phyloP scores from a whole-genome alignment of 129 eudicot species.

The Flaveria sonorensis region DNA sequence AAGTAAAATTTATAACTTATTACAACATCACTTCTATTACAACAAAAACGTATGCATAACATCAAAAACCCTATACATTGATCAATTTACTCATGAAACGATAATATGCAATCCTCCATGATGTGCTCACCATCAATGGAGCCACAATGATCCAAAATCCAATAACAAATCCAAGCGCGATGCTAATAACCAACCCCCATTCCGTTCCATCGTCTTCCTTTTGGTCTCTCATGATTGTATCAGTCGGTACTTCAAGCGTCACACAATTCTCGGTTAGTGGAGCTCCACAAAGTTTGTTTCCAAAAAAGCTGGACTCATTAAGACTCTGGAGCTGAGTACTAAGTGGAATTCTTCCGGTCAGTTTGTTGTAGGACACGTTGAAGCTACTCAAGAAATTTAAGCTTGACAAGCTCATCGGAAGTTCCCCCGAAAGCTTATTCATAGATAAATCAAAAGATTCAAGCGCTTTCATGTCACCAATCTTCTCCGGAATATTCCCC shows the following conservation, averaged over 20 bases:
- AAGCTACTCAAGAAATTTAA: neutral
- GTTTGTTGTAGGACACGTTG: neutral
- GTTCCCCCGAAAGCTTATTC: neutral
- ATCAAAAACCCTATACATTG: neutral
- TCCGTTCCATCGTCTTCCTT: neutral
- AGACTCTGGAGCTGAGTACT: neutral
- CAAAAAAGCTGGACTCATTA: neutral
- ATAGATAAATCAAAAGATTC: neutral
- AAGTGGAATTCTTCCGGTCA: neutral
- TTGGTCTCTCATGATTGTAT: neutral
- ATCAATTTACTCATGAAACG: neutral
- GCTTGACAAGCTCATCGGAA: neutral
- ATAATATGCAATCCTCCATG: slow-evolving; percentile 24
- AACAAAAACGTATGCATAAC: neutral
- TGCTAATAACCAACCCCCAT: slow-evolving; percentile 21
- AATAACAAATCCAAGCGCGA: slow-evolving; percentile 3
- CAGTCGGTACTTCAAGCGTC: neutral
- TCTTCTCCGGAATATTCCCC: neutral
- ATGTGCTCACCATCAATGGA: slow-evolving; percentile 9
- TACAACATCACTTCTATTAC: neutral
- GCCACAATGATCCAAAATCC: slow-evolving; percentile 21
- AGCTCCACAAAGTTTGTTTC: neutral
- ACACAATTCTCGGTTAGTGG: neutral
- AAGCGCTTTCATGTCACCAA: neutral
- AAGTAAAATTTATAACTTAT: no score